These are phyloP conservation scores for Lagenaria siceraria DNA, from an alignment of 306 rosid species.

Conservation along the genomic window DNA sequence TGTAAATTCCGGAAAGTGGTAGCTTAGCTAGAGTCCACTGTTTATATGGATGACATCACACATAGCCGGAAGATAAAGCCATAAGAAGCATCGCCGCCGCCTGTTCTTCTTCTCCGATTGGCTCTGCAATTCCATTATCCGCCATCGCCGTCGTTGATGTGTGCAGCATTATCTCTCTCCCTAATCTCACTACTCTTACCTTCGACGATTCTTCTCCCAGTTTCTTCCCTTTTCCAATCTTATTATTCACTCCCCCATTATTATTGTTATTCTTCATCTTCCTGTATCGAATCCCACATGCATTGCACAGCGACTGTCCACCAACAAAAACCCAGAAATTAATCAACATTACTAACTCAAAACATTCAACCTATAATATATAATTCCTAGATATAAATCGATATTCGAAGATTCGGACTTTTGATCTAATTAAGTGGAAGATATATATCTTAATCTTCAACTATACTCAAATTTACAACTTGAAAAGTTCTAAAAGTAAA, in stretches of 20 bases:
- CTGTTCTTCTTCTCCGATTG: constrained; percentile 26
- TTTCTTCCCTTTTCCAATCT: neutral
- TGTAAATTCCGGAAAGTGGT: too few species aligned
- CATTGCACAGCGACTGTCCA: constrained; percentile 29
- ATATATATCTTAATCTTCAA: too few species aligned
- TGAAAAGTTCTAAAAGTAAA: too few species aligned
- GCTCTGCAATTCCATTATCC: neutral
- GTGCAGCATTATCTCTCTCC: constrained; percentile 2
- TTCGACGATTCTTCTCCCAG: neutral
- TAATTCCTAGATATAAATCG: too few species aligned
- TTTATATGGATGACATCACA: too few species aligned
- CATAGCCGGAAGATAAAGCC: constrained; percentile 22
- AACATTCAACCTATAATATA: too few species aligned
- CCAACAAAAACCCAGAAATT: neutral
- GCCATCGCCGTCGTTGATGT: neutral
- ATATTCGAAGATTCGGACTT: too few species aligned
- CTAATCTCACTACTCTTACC: constrained; percentile 2
- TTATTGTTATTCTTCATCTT: constrained; percentile 15
- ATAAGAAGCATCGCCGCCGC: constrained; percentile 27
- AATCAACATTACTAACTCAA: too few species aligned
- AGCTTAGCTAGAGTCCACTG: too few species aligned
- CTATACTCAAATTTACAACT: too few species aligned
- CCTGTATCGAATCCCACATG: constrained; percentile 29
- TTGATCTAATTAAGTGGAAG: too few species aligned
- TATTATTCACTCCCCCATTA: constrained; percentile 3